Conservation (phyloP, 1,284 basidiomycete genomes). For the Ustilago trichophora region DNA sequence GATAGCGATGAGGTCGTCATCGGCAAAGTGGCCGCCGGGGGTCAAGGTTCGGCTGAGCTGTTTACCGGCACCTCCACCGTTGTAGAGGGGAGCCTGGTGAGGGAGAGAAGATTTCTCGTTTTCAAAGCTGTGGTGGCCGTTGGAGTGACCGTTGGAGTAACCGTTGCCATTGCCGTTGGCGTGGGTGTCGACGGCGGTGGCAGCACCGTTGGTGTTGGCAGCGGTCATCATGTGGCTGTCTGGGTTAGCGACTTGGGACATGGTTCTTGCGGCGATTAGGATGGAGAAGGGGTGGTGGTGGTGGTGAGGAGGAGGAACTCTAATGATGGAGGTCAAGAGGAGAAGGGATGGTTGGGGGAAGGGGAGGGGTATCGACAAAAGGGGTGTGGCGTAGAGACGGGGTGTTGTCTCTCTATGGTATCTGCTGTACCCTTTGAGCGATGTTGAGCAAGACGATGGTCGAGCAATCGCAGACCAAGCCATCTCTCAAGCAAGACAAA, state of each 20-base stretch:
- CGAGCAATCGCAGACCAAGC: not conserved
- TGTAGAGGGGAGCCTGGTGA: slow-evolving; percentile 39
- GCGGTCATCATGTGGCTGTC: slow-evolving; percentile 29
- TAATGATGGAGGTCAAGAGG: not conserved
- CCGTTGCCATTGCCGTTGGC: slow-evolving; percentile 7
- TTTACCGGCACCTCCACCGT: slow-evolving; percentile 12
- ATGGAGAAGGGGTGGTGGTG: slow-evolving; percentile 1
- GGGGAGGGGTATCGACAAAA: no score
- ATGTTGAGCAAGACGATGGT: no score
- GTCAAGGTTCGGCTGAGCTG: slow-evolving; percentile 33
- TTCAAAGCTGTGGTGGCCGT: slow-evolving; percentile 17
- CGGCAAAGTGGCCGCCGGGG: slow-evolving; percentile 48
- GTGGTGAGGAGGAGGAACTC: not conserved
- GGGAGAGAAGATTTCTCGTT: slow-evolving; percentile 18
- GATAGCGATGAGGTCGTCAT: slow-evolving; percentile 51
- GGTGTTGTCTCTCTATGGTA: no score
- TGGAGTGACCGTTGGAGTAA: slow-evolving; percentile 1
- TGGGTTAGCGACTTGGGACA: slow-evolving; percentile 18
- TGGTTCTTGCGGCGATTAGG: no score
- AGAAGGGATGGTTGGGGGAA: not conserved
- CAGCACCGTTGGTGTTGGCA: slow-evolving; percentile 5
- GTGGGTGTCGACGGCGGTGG: slow-evolving; percentile 1
- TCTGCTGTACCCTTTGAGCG: no score
- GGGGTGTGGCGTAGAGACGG: no score
- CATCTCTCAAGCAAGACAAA: not conserved